Base-by-base conservation (phyloP, 129 eudicot species). In the Artemisia argyi region DNA sequence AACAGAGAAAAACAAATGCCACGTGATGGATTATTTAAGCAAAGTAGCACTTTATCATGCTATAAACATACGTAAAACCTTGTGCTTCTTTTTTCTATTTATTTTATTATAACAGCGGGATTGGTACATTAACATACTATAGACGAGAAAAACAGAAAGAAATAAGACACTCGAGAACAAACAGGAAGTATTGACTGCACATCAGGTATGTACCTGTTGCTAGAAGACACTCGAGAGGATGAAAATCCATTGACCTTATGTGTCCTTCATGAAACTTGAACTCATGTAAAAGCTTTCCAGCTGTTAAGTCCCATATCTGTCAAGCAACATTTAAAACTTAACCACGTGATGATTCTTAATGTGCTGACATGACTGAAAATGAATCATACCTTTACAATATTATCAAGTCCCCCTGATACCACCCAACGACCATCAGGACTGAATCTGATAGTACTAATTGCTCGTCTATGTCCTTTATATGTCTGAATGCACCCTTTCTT, bases 401-500 rank as follows among this genome's bases (percentile, higher is more conserved):
- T 94, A 74, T 94, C 98, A 71, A 90, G 83, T 76, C 96, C 97
- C 60, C 98, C 96, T 22, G 98, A 89, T 48, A 94, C 98, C 69
- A 94, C 96, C 98, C 98, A 90, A 44, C 97, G 97, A 74, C 97
- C 98, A 86, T 94, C 98, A 2, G 97, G 98, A 73, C 83, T 82
- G 80, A 94, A 94, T 81, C 91, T 90, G 70, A 94, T 84, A 2
- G 86, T 86, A 77, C 88, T 94, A 53, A 94, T 86, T 61, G 93
- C 98, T 65, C 90, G 80, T 54, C 76, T 84, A 28, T 90, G 98
- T 61, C 98, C 98, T 73, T 94, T 94, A 73, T 94, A 90, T 24
- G 97, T 94, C 85, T 94, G 98, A 73, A 90, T 94, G 85, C 98
- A 88, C 44, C 88, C 96, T 83, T 94, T 94, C 84, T 90, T 94